Evolutionary conservation across 306 rosid species (phyloP), one percentile per base, ranked within the genome.

Genomic region (Carpinus viminea): DNA sequence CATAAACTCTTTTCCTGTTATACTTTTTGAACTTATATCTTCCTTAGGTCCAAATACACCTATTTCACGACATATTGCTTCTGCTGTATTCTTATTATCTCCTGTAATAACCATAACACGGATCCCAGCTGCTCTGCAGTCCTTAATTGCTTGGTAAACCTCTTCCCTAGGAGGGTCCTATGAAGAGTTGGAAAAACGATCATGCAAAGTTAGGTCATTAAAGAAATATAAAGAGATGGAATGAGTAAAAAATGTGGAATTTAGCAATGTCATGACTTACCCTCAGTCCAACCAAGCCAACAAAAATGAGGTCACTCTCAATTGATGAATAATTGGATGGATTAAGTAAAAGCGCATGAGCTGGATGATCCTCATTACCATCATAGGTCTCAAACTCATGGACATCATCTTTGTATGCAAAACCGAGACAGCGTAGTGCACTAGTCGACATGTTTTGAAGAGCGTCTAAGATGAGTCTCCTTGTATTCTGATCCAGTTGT

Each of bases 141-240:
- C 97, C 86, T 89, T 87, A 65, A 94, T 90, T 70, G 98, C 98
- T 78, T 87, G 89, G 74, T 80, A 78, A 62, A 95, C 98, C 85
- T 92, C 98, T 73, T 79, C 89, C 80, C 98, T 87, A 46, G 98
- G 98, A 59, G 98, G 98, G 84, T 92, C 98, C 98, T 94, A 56
- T 18, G 26, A 53, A 79, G 72, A 55, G 72, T 76, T 60, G 57
- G 74, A 76, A 70, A 86, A 75, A 18, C 45, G 64, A 76, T 66
- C 52, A 78, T 15, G 38, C 70, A 64, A 47, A 38, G 66, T 79
- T 60, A 71, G 52, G 26, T 74, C 52, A 74, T 26, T 64, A 72
- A 82, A 70, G 41, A 80, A 47, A 82, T 53, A 21, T 54, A 1
- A 5, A 51, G 50, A 46, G 60, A 74, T 20, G 16, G 34, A 71